Evolutionary conservation across 208 protist species (phyloP).

Genomic region (Crithidia brevicula): DNA sequence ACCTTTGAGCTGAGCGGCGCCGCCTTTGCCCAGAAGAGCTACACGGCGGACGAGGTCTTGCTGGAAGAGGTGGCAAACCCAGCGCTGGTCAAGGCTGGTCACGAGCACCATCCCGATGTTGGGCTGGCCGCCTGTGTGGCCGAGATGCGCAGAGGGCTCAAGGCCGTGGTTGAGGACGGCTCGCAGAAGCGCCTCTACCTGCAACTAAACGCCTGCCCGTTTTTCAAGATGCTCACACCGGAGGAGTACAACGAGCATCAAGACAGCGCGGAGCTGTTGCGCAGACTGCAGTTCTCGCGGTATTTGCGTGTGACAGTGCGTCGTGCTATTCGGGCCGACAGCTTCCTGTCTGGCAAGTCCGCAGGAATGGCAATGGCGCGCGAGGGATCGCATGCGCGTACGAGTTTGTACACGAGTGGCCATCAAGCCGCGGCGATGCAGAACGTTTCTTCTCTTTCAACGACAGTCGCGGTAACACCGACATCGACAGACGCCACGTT

Average conservation of each 20-base stretch:
- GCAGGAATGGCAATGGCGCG: neutral
- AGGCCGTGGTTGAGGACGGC: conserved; percentile 28
- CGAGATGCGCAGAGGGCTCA: conserved; percentile 52
- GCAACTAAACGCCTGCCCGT: conserved; percentile 67
- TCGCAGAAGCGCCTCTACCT: conserved; percentile 70
- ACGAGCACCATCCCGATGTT: conserved; percentile 25
- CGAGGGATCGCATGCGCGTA: too few species aligned
- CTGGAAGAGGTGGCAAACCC: conserved; percentile 82
- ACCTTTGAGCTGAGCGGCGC: conserved; percentile 65
- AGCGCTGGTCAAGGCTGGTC: conserved; percentile 13
- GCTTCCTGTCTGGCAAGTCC: conserved; percentile 34
- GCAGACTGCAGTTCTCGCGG: conserved; percentile 64
- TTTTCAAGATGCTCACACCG: conserved; percentile 74
- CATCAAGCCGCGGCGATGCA: neutral
- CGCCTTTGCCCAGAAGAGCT: conserved; percentile 33
- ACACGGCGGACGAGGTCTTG: conserved; percentile 38
- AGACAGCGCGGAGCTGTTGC: conserved; percentile 67
- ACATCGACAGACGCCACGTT: conserved; percentile 49
- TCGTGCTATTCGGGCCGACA: conserved; percentile 60
- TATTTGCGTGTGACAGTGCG: conserved; percentile 72
- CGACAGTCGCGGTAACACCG: neutral
- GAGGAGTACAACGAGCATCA: conserved; percentile 88
- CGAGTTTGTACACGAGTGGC: too few species aligned
- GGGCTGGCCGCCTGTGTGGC: conserved; percentile 73
- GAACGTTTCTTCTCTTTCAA: too few species aligned